These are phyloP conservation scores for Cunninghamia lanceolata DNA, from an alignment of 75 land plant genomes.

Conservation along the genomic window DNA sequence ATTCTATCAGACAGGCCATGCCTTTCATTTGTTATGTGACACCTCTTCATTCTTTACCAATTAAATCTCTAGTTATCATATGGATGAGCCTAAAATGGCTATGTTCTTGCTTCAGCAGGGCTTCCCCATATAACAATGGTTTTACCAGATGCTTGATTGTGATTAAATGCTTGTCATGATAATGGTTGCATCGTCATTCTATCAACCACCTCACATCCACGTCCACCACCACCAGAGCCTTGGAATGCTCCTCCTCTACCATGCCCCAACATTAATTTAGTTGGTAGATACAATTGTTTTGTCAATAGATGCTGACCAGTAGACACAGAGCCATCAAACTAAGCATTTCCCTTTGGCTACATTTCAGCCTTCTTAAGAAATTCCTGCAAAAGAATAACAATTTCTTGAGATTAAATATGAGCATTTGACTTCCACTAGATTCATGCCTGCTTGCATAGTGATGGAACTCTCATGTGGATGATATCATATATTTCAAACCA, in stretches of 20 bases:
- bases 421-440: neutral
- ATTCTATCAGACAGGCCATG: too few species aligned
- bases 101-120: too few species aligned
- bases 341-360: neutral
- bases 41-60: too few species aligned
- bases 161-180: too few species aligned
- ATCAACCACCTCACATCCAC: too few species aligned
- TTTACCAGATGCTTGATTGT: too few species aligned
- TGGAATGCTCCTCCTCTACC: constrained; percentile 19
- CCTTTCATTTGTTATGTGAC: too few species aligned
- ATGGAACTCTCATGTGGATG: neutral
- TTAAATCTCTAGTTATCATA: too few species aligned
- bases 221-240: constrained; percentile 37
- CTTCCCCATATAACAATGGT: too few species aligned
- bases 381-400: neutral
- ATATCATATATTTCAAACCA: neutral
- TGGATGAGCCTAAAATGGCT: too few species aligned
- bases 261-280: neutral
- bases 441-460: neutral
- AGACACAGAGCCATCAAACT: neutral
- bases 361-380: neutral
- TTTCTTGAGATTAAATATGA: neutral
- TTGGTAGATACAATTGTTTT: neutral
- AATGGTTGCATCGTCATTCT: too few species aligned
- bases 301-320: neutral